A percentile compares a stretch with the other conserved stretches of the same genome.
Conservation (phyloP, 2,329 filamentous ascomycete genomes). For the Botrytis galanthina region DNA sequence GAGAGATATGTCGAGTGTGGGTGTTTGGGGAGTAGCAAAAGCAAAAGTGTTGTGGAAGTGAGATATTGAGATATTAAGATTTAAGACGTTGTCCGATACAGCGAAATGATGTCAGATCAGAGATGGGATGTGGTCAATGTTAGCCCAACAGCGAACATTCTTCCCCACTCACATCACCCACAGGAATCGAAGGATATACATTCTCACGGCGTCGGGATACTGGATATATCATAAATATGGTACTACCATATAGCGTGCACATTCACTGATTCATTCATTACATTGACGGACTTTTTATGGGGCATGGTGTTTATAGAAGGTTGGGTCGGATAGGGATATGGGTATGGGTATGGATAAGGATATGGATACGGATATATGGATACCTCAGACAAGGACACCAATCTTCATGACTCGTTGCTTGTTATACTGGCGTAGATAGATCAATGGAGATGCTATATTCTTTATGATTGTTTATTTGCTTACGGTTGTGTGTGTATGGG, state of each 20-base stretch:
- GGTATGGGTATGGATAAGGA: neutral
- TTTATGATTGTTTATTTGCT: neutral
- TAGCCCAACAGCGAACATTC: neutral
- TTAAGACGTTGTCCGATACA: slow-evolving; percentile 26
- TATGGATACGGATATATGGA: neutral
- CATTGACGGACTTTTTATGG: neutral
- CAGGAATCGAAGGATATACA: neutral
- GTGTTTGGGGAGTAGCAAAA: neutral
- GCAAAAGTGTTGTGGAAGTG: slow-evolving; percentile 43
- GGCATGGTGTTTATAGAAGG: slow-evolving; percentile 4
- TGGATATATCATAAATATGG: neutral
- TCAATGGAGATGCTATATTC: neutral
- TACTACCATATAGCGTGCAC: neutral
- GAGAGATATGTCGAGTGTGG: neutral
- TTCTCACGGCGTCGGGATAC: neutral
- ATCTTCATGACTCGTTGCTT: neutral
- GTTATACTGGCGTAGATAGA: neutral
- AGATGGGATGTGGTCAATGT: neutral
- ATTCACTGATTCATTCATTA: neutral
- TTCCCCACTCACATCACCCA: neutral
- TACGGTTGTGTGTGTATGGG: too few species aligned
- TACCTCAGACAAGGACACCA: neutral
- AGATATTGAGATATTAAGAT: slow-evolving; percentile 76
- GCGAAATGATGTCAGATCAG: neutral
- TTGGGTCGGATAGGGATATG: neutral